phyloP scores from a whole-genome alignment of 2,329 filamentous ascomycete genomes.

The Eutypella sp. region DNA sequence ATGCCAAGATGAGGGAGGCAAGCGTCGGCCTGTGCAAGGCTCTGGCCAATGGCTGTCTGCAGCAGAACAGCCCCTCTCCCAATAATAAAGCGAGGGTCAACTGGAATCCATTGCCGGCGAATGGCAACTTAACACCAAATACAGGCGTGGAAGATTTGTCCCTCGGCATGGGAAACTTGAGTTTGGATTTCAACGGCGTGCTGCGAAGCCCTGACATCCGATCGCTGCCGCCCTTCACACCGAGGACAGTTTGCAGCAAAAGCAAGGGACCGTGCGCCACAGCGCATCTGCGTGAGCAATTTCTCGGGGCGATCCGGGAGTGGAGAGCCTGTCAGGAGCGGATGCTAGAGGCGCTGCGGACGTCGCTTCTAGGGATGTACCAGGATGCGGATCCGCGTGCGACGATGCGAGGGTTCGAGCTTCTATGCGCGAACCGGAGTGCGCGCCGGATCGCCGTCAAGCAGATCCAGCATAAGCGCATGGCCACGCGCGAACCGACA shows the following conservation, averaged over 20 bases:
- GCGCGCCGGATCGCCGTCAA: constrained; percentile 39
- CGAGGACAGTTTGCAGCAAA: not conserved
- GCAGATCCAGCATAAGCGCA: constrained; percentile 39
- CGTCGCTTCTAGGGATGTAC: constrained; percentile 40
- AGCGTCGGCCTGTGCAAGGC: constrained; percentile 35
- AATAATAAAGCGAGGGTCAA: constrained; percentile 11
- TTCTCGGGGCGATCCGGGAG: constrained; percentile 36
- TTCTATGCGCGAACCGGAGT: constrained; percentile 36
- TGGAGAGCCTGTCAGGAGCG: constrained; percentile 40
- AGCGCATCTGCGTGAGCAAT: constrained; percentile 25
- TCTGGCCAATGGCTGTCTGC: constrained; percentile 24
- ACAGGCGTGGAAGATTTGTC: no score
- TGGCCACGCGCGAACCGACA: not conserved
- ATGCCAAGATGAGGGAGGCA: constrained; percentile 35
- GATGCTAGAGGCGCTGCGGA: constrained; percentile 36
- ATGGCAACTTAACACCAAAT: no score
- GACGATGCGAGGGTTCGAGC: constrained; percentile 37
- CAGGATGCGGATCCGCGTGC: constrained; percentile 39
- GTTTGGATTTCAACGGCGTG: no score
- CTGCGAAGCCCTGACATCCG: no score
- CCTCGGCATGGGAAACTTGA: no score
- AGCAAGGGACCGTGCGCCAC: no score
- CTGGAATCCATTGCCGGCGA: no score
- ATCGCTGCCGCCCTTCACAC: not conserved
- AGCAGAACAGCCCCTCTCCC: constrained; percentile 2